phyloP scores from a whole-genome alignment of 2,329 filamentous ascomycete genomes.

The Diaporthe helianthi region DNA sequence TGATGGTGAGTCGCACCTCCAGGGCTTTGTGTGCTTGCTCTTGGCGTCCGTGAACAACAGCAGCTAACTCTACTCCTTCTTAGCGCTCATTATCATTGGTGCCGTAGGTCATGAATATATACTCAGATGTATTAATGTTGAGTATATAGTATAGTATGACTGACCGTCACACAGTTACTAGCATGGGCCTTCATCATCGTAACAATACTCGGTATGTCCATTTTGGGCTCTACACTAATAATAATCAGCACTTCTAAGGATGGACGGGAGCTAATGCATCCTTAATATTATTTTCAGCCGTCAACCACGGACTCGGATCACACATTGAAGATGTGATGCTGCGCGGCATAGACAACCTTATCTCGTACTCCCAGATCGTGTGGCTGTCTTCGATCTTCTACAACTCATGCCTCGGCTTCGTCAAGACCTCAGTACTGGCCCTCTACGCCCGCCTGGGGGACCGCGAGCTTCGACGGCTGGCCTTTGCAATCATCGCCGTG shows the following conservation, averaged over 20 bases:
- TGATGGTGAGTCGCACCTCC: neutral
- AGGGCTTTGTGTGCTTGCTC: no score
- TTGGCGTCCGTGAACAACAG: neutral
- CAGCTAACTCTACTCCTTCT: neutral
- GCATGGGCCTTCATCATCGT: conserved; percentile 23
- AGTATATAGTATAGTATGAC: no score
- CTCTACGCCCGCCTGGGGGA: conserved; percentile 53
- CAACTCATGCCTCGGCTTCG: conserved; percentile 53
- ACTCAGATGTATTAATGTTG: neutral
- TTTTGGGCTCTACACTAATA: no score
- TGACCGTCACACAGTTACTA: neutral
- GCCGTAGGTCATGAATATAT: neutral
- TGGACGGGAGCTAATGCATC: neutral
- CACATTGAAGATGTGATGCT: conserved; percentile 10
- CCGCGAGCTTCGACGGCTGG: conserved; percentile 44
- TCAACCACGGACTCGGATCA: conserved; percentile 18
- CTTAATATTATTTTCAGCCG: neutral
- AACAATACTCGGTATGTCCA: conserved; percentile 9
- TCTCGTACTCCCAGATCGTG: conserved; percentile 38
- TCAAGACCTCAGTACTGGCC: conserved; percentile 55
- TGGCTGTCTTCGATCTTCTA: conserved; percentile 58
- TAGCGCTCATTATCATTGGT: conserved; percentile 2
- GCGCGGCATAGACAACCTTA: conserved; percentile 10
- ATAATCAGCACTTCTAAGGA: no score
- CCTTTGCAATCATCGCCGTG: conserved; percentile 49